phyloP scores from a whole-genome alignment of 352 stramenopile species.

The Pythium dissimile region DNA sequence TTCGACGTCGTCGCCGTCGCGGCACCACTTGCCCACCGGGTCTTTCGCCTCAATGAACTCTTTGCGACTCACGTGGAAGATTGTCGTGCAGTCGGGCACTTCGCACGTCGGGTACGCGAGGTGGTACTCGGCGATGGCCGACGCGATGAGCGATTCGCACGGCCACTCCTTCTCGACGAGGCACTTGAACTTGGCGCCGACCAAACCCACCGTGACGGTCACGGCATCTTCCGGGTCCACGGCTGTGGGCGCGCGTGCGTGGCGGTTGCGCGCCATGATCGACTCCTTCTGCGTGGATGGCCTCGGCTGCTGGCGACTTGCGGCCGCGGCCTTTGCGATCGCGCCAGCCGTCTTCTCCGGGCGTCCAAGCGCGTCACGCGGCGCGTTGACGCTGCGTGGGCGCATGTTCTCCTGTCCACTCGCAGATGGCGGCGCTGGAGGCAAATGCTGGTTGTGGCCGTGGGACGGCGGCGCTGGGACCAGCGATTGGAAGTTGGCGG shows the following conservation, averaged over 20 bases:
- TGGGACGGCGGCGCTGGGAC: background rate
- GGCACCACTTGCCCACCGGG: slow-evolving; percentile 46
- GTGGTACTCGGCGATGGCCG: slow-evolving; percentile 64
- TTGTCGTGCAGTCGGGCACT: slow-evolving; percentile 70
- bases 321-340: background rate
- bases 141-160: slow-evolving; percentile 63
- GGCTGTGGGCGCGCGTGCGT: slow-evolving; percentile 14
- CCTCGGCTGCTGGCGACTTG: background rate
- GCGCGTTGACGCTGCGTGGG: slow-evolving; percentile 1
- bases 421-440: background rate
- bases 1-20: slow-evolving; percentile 60
- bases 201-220: slow-evolving; percentile 39
- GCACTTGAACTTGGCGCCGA: slow-evolving; percentile 54
- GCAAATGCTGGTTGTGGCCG: too few relatives aligned
- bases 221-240: slow-evolving; percentile 28
- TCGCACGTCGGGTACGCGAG: slow-evolving; percentile 51
- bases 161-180: slow-evolving; percentile 57
- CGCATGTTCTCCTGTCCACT: slow-evolving; percentile 15
- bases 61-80: slow-evolving; percentile 63
- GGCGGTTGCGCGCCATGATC: slow-evolving; percentile 30
- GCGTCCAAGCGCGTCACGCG: too few relatives aligned
- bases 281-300: slow-evolving; percentile 13
- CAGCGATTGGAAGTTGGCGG: background rate
- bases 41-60: slow-evolving; percentile 47
- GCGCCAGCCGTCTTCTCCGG: background rate